Conservation (phyloP, 805 yeast genomes). For the Pichia pseudocactophila region DNA sequence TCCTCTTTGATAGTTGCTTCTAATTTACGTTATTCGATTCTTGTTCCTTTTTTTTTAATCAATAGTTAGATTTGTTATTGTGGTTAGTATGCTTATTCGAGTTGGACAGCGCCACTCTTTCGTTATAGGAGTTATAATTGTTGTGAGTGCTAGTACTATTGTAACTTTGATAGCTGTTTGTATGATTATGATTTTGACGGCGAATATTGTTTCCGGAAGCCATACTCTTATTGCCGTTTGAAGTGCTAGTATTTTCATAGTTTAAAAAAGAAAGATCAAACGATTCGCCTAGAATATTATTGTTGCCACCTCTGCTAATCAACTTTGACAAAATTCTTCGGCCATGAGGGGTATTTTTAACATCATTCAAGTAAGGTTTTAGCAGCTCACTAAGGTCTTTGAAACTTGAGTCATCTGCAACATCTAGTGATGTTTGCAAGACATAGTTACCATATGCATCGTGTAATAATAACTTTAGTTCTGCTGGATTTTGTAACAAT, state of each 20-base stretch:
- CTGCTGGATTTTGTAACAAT: conserved; percentile 28
- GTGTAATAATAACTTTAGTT: conserved; percentile 38
- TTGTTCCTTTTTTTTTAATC: not conserved
- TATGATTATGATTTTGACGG: conserved; percentile 5
- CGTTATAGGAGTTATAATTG: not conserved
- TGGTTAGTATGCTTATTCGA: not conserved
- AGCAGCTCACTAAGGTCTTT: conserved; percentile 46
- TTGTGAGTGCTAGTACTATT: conserved; percentile 1
- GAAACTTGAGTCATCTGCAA: conserved; percentile 44
- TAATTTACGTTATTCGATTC: conserved; percentile 1
- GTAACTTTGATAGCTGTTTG: not conserved
- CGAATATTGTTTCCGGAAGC: not conserved
- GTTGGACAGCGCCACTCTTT: conserved; percentile 1
- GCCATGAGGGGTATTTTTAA: conserved; percentile 93
- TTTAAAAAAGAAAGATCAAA: not conserved
- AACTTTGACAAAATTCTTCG: conserved; percentile 73
- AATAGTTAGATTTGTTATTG: conserved; percentile 3
- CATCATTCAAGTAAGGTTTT: conserved; percentile 68
- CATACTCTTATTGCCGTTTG: not conserved
- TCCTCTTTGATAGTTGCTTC: not conserved
- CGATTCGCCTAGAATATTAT: not conserved
- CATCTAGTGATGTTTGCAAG: conserved; percentile 49
- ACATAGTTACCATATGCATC: conserved; percentile 56
- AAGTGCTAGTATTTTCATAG: not conserved
- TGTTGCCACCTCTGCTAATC: conserved; percentile 26